A percentile compares a stretch with the other conserved stretches of the same genome.
Evolutionary conservation across 345 rosid species (phyloP).

Genomic region (Eucalyptus dawsonii): DNA sequence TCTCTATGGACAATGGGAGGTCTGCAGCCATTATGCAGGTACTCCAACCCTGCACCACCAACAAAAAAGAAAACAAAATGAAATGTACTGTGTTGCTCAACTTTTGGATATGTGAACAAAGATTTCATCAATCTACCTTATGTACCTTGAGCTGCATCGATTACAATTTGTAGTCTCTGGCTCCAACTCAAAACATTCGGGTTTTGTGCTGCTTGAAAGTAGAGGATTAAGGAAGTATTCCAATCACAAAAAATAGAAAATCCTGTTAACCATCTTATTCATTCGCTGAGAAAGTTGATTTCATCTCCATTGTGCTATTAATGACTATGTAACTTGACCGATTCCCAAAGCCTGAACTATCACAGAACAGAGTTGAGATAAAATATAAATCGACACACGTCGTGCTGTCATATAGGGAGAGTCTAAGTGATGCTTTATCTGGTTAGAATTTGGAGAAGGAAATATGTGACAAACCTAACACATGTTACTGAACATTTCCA

Average conservation of each 20-base stretch:
- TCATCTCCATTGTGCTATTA: no score
- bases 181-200: not conserved
- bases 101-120: not conserved
- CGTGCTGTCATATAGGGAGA: not conserved
- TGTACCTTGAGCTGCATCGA: conserved; percentile 29
- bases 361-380: not conserved
- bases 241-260: no score
- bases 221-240: no score
- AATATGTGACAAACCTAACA: conserved; percentile 4
- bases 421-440: not conserved
- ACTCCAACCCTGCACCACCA: no score
- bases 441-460: not conserved
- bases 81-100: no score
- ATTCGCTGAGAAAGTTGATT: no score
- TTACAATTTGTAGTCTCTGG: conserved; percentile 21
- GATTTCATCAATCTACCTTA: not conserved
- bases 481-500: conserved; percentile 7
- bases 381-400: not conserved
- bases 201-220: not conserved
- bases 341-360: not conserved
- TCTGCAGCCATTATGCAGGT: no score
- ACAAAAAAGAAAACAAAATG: no score
- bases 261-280: no score
- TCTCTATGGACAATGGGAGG: no score
- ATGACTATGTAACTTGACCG: no score